Conservation (phyloP, 768 basidiomycete genomes). For the Asterophora parasitica region DNA sequence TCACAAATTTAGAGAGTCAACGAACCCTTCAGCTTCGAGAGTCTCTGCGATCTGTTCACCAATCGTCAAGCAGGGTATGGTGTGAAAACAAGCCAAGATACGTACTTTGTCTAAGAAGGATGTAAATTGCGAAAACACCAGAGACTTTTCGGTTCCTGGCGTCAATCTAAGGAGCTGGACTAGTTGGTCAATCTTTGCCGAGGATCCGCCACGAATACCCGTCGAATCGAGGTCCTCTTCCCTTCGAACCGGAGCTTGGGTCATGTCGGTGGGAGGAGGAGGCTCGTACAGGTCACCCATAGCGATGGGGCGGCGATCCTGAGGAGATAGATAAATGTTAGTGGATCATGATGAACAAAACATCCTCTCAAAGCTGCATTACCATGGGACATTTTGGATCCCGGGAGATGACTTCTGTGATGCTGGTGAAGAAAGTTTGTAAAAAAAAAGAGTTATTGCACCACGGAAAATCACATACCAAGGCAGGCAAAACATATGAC, state of each 20-base stretch:
- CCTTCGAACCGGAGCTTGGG: slow-evolving; percentile 46
- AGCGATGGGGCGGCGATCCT: slow-evolving; percentile 69
- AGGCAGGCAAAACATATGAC: slow-evolving; percentile 65
- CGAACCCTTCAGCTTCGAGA: slow-evolving; percentile 61
- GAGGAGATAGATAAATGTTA: slow-evolving; percentile 3
- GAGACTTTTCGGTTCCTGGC: slow-evolving; percentile 66
- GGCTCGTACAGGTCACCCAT: slow-evolving; percentile 57
- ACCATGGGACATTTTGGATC: slow-evolving; percentile 86
- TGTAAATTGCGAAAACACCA: slow-evolving; percentile 91
- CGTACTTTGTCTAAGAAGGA: slow-evolving; percentile 75
- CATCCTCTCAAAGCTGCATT: slow-evolving; percentile 5
- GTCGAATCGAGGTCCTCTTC: slow-evolving; percentile 35
- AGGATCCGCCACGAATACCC: slow-evolving; percentile 50
- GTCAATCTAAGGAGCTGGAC: slow-evolving; percentile 67
- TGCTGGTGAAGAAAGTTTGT: slow-evolving; percentile 33
- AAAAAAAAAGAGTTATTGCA: not conserved
- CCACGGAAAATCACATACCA: slow-evolving; percentile 41
- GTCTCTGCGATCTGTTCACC: slow-evolving; percentile 59
- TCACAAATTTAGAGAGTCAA: not conserved
- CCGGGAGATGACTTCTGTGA: slow-evolving; percentile 62
- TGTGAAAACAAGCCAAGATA: not conserved
- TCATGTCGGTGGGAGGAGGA: slow-evolving; percentile 61
- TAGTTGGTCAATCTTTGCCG: slow-evolving; percentile 84
- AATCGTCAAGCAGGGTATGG: not conserved
- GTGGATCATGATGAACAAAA: too few relatives aligned